Conservation (phyloP, 495 filamentous ascomycete genomes). For the Xylaria telfairii region DNA sequence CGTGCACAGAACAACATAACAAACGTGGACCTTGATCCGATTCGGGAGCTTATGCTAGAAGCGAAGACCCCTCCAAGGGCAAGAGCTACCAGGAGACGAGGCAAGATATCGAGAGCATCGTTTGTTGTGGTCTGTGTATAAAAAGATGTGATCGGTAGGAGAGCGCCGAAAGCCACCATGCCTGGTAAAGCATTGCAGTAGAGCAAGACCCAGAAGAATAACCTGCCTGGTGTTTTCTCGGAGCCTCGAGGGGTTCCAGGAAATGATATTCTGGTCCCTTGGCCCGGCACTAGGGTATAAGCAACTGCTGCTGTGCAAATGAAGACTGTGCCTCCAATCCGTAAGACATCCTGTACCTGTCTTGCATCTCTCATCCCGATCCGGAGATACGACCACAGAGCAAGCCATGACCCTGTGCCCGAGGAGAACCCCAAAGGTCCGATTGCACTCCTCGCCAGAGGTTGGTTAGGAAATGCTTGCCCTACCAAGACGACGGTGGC, state of each 20-base stretch:
- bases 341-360: background rate
- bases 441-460: constrained; percentile 8
- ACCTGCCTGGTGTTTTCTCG: background rate
- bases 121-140: background rate
- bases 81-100: background rate
- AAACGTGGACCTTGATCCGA: constrained; percentile 6
- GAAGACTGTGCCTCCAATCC: background rate
- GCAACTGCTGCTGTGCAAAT: background rate
- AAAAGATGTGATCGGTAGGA: background rate
- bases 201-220: background rate
- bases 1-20: background rate
- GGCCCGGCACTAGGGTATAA: background rate
- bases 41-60: background rate
- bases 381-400: constrained; percentile 3
- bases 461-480: background rate
- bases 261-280: no score
- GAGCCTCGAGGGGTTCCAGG: background rate
- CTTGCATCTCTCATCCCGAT: background rate
- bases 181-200: background rate
- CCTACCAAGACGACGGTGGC: background rate
- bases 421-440: constrained; percentile 3
- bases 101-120: background rate
- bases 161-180: background rate
- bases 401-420: constrained; percentile 7
- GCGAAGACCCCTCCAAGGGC: background rate